A percentile compares a stretch with the other conserved stretches of the same genome.
These are phyloP conservation scores for Geotrichum aggregatum DNA, from an alignment of 1,139 yeast genomes.

Conservation along the genomic window DNA sequence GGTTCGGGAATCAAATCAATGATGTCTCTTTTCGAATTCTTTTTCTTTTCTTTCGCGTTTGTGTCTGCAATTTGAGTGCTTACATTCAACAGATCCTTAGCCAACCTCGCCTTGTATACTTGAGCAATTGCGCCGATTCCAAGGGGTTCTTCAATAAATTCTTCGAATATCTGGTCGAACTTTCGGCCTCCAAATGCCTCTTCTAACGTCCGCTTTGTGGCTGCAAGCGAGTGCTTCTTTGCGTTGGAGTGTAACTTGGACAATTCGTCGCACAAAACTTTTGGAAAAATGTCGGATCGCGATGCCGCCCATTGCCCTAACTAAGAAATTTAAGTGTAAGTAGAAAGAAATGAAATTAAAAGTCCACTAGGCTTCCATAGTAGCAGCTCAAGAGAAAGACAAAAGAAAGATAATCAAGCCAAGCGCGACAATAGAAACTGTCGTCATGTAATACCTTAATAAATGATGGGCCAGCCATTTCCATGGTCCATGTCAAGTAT, in stretches of 20 bases:
- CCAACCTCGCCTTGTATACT: constrained; percentile 72
- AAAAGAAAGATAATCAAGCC: constrained; percentile 1
- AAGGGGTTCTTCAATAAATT: constrained; percentile 67
- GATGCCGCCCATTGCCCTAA: constrained; percentile 99
- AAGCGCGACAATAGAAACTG: constrained; percentile 21
- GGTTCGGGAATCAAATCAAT: constrained; percentile 14
- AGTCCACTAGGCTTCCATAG: not conserved
- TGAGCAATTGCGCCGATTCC: constrained; percentile 99
- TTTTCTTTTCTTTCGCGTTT: not conserved
- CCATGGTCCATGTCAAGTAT: constrained; percentile 64
- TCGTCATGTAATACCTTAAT: constrained; percentile 49
- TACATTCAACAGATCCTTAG: constrained; percentile 15
- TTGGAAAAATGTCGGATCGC: constrained; percentile 89
- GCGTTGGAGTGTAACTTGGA: constrained; percentile 79
- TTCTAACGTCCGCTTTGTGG: constrained; percentile 57
- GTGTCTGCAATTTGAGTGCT: not conserved
- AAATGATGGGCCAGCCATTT: constrained; percentile 88
- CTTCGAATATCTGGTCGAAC: constrained; percentile 77
- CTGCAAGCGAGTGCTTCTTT: constrained; percentile 60
- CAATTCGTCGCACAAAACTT: constrained; percentile 71
- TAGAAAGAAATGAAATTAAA: constrained; percentile 2
- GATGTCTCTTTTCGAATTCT: not conserved
- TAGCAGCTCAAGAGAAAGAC: constrained; percentile 14
- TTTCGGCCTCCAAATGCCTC: constrained; percentile 56
- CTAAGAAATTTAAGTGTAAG: constrained; percentile 22